Evolutionary conservation across 768 basidiomycete genomes (phyloP).

Genomic region (Astraeus odoratus): DNA sequence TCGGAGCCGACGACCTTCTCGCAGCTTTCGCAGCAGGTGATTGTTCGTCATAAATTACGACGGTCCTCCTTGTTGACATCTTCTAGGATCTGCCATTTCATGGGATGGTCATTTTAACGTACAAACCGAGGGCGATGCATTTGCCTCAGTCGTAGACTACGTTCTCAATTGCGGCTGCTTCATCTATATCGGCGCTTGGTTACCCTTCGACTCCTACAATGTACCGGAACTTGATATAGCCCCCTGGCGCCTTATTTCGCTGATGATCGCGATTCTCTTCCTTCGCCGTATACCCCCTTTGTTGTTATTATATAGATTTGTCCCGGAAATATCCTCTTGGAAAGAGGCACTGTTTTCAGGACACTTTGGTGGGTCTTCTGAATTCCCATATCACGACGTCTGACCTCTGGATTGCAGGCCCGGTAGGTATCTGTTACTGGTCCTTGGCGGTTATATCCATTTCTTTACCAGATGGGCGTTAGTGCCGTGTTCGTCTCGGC

Average conservation of each 20-base stretch:
- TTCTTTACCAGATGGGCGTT: constrained; percentile 87
- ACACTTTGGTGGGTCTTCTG: constrained; percentile 63
- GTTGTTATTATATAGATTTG: constrained; percentile 68
- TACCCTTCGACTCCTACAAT: constrained; percentile 58
- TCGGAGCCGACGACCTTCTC: constrained; percentile 84
- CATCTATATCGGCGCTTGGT: constrained; percentile 84
- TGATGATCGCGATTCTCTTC: constrained; percentile 62
- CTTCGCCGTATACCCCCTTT: constrained; percentile 79
- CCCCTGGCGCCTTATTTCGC: constrained; percentile 63
- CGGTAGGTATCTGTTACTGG: constrained; percentile 44
- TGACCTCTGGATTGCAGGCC: constrained; percentile 32
- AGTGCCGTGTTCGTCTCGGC: constrained; percentile 85
- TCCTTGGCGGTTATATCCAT: neutral
- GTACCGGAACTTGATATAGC: constrained; percentile 49
- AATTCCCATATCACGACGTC: neutral
- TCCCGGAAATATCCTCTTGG: constrained; percentile 84
- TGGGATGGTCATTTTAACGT: constrained; percentile 84
- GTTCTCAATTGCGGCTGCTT: constrained; percentile 77
- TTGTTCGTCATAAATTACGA: constrained; percentile 4
- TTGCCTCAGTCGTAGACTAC: constrained; percentile 87
- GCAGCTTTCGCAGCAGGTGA: constrained; percentile 81
- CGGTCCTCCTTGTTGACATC: constrained; percentile 7
- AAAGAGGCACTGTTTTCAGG: constrained; percentile 86
- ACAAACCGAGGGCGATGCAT: constrained; percentile 78
- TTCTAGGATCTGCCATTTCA: constrained; percentile 75